These are phyloP conservation scores for Canavalia gladiata DNA, from an alignment of 306 rosid genomes.

Conservation along the genomic window DNA sequence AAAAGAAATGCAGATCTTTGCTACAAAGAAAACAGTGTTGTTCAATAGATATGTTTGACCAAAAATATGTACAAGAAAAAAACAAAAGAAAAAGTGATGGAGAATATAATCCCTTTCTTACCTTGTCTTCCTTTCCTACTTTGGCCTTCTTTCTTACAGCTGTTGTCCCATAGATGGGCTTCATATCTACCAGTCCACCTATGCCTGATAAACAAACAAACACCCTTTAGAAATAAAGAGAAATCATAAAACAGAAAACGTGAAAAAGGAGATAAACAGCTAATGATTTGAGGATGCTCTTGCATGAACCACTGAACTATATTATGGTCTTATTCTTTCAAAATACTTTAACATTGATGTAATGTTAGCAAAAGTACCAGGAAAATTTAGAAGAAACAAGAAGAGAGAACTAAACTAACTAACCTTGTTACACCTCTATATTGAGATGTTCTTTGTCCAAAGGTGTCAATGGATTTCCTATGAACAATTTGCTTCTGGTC, in stretches of 20 bases:
- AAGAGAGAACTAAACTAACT: slow-evolving; percentile 58
- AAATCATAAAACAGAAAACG: neutral
- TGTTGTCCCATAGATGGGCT: slow-evolving; percentile 97
- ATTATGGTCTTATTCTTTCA: neutral
- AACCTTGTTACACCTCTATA: slow-evolving; percentile 96
- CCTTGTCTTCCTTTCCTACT: slow-evolving; percentile 99
- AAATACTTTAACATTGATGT: neutral
- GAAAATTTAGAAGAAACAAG: neutral
- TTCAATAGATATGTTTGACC: slow-evolving; percentile 36
- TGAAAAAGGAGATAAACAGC: neutral
- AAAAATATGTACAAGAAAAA: slow-evolving; percentile 38
- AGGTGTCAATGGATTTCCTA: slow-evolving; percentile 88
- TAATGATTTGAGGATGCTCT: slow-evolving; percentile 17
- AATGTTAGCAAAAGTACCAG: neutral
- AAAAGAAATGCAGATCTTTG: slow-evolving; percentile 33
- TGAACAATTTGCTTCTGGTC: slow-evolving; percentile 81
- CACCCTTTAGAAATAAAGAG: slow-evolving; percentile 43
- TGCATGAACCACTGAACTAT: slow-evolving; percentile 15
- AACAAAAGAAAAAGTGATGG: slow-evolving; percentile 26
- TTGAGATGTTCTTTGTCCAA: slow-evolving; percentile 95
- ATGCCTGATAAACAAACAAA: slow-evolving; percentile 64
- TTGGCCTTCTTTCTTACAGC: slow-evolving; percentile 95
- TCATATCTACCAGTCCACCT: slow-evolving; percentile 97
- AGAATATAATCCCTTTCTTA: slow-evolving; percentile 45
- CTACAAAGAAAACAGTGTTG: slow-evolving; percentile 20